These are phyloP conservation scores for Metschnikowia lachancei DNA, from an alignment of 805 yeast genomes.

Conservation along the genomic window DNA sequence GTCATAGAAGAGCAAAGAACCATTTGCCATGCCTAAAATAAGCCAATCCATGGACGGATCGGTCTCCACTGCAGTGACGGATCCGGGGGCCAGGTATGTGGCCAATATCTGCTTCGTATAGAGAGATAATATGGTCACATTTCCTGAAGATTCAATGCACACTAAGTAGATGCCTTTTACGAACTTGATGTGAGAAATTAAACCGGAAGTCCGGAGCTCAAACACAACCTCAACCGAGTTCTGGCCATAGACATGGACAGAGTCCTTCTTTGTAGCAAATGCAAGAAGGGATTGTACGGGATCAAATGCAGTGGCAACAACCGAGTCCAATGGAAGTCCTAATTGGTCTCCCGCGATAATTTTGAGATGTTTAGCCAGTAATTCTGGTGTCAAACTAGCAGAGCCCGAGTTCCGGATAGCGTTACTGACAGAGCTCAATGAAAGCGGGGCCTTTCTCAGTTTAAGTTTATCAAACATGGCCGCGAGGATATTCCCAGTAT, in stretches of 20 bases:
- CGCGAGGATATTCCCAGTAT: not conserved
- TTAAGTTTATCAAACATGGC: conserved; percentile 40
- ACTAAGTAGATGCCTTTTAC: conserved; percentile 80
- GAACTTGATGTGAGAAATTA: conserved; percentile 58
- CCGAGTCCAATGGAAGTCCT: conserved; percentile 53
- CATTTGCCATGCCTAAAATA: conserved; percentile 74
- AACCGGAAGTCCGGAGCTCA: conserved; percentile 47
- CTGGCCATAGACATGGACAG: conserved; percentile 79
- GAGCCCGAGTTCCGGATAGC: conserved; percentile 36
- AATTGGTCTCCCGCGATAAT: conserved; percentile 30
- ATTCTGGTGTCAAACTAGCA: conserved; percentile 33
- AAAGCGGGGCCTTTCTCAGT: conserved; percentile 42
- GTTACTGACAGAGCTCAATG: conserved; percentile 41
- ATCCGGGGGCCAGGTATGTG: conserved; percentile 59
- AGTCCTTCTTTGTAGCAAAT: conserved; percentile 66
- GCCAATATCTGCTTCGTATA: conserved; percentile 59
- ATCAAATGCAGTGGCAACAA: conserved; percentile 72
- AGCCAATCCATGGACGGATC: conserved; percentile 92
- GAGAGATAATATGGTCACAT: conserved; percentile 67
- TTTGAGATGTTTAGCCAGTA: conserved; percentile 31
- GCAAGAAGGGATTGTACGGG: conserved; percentile 88
- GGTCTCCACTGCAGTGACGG: conserved; percentile 63
- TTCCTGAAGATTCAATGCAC: conserved; percentile 60
- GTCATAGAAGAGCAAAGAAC: conserved; percentile 69
- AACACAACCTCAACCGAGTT: conserved; percentile 71